Evolutionary conservation across 1,139 yeast species (phyloP), one percentile per base, ranked within the genome.

Genomic region (Candida albicans): DNA sequence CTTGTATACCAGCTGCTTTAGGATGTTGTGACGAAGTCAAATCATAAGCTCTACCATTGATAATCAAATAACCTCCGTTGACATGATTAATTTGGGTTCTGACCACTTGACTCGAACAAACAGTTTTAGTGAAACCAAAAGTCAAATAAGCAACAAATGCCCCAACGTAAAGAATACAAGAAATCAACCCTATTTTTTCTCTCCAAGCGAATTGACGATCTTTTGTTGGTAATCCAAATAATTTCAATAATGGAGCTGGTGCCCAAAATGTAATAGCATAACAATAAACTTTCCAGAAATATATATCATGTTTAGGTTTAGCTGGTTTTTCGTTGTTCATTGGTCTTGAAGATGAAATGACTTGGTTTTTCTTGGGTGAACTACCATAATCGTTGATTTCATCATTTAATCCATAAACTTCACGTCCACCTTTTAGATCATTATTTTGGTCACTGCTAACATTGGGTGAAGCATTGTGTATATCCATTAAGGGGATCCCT

Each of bases 141-240:
- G 96, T 89, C 51, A 91, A 70, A 60, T 75, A 93, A 1, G 96
- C 96, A 37, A 91, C 87, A 51, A 87, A 67, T 0, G 89, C 81
- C 40, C 95, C 97, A 45, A 87, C 68, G 54, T 79, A 79, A 27
- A 85, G 54, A 56, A 93, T 89, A 49, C 90, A 75, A 2, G 95
- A 76, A 43, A 93, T 74, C 43, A 93, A 74, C 1, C 88, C 98
- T 37, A 91, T 85, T 61, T 93, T 93, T 62, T 93, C 99, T 61
- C 98, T 78, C 99, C 99, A 93, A 0, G 98, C 98, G 72, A 82
- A 81, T 62, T 89, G 97, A 51, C 96, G 80, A 41, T 83, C 90
- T 54, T 81, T 81, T 26, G 87, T 83, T 34, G 77, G 77, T 76
- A 91, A 77, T 4, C 98, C 98, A 64, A 81, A 87, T 43, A 86